Evolutionary conservation across 2,329 filamentous ascomycete genomes (phyloP), one percentile per base, ranked within the genome.

Genomic region (Pseudomassariella vexata): DNA sequence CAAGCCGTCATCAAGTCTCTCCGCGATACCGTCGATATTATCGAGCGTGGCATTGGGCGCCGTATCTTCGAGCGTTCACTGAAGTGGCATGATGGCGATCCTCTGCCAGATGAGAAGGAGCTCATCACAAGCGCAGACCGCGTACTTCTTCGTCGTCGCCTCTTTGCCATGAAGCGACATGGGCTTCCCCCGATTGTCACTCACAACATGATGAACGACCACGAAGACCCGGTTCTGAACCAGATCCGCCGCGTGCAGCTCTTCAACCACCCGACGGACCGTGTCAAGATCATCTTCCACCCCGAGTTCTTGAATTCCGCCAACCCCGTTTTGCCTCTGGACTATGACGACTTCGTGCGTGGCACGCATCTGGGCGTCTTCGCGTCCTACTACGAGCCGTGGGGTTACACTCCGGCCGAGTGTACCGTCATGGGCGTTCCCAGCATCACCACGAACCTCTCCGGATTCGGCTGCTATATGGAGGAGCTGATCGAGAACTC

Each of bases 351-450:
- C 59, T 98, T 98, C 55, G 92, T 98, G 26, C 86, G 92, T 34
- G 92, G 92, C 44, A 96, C 90, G 24, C 90, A 98, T 61, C 66
- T 98, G 53, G 92, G 92, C 50, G 79, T 98, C 36, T 98, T 98
- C 64, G 74, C 90, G 16, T 96, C 92, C 3, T 96, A 96, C 74
- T 98, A 98, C 59, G 92, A 98, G 65, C 92, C 92, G 7, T 98
- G 92, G 92, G 92, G 92, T 27, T 98, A 98, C 63, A 98, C 92
- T 3, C 92, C 90, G 0, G 90, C 92, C 32, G 92, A 96, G 61
- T 98, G 92, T 62, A 96, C 92, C 0, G 92, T 96, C 41, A 96
- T 96, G 92, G 92, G 92, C 49, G 89, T 98, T 24, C 92, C 92
- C 25, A 95, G 87, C 60, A 95, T 98, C 62, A 96, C 92, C 9